phyloP scores from a whole-genome alignment of 2,329 filamentous ascomycete genomes.

The Aspergillus tamarii region DNA sequence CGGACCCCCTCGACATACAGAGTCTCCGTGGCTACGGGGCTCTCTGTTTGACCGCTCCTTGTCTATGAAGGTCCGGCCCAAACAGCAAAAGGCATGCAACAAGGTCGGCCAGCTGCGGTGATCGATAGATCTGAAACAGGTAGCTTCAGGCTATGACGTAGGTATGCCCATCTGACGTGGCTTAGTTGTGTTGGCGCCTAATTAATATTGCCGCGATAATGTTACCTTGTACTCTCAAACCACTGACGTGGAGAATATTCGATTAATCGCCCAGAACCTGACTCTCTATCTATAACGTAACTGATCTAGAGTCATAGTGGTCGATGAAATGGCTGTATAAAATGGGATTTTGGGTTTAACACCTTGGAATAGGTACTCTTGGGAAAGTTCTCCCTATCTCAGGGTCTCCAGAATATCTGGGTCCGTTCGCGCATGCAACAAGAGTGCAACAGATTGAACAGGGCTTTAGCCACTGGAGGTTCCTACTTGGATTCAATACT shows the following conservation, averaged over 20 bases:
- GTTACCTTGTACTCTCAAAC: background rate
- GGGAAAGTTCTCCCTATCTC: background rate
- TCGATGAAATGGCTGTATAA: background rate
- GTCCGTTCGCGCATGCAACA: background rate
- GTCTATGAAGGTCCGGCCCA: background rate
- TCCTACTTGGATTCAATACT: background rate
- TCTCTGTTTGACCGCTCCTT: background rate
- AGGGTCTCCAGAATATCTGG: background rate
- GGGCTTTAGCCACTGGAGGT: background rate
- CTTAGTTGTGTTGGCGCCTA: background rate
- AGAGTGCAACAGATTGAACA: background rate
- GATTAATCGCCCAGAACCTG: background rate
- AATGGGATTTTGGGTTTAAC: background rate
- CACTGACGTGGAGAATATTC: background rate
- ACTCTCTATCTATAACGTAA: background rate
- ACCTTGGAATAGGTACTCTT: background rate
- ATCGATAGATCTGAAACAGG: background rate
- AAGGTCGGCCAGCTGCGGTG: background rate
- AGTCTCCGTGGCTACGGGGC: background rate
- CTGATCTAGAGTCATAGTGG: background rate
- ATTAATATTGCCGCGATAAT: background rate
- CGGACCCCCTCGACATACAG: background rate
- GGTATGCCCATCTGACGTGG: background rate
- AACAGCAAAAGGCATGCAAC: background rate
- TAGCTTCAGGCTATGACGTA: background rate